Percentiles rank a stretch among this genome's conserved stretches.
phyloP scores from a whole-genome alignment of 2,329 filamentous ascomycete genomes.

The Ilyonectria destructans region DNA sequence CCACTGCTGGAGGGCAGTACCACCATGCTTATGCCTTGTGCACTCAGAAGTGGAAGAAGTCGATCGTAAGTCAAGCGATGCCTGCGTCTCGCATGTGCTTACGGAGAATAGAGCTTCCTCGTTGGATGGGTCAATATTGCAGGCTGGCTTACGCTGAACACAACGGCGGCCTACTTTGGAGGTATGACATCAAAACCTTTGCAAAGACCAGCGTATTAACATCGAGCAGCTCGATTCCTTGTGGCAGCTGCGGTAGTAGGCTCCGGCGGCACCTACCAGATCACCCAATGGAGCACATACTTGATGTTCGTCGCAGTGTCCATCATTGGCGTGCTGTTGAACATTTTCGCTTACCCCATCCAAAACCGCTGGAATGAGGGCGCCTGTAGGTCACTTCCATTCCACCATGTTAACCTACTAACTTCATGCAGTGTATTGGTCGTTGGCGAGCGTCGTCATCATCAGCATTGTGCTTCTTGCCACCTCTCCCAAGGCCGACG shows the following conservation, averaged over 20 bases:
- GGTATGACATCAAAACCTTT: conserved; percentile 46
- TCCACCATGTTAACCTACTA: not conserved
- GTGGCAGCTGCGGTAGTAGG: conserved; percentile 60
- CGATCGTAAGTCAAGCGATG: conserved; percentile 47
- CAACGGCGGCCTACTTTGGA: conserved; percentile 61
- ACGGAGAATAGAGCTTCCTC: conserved; percentile 56
- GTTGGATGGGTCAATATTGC: conserved; percentile 63
- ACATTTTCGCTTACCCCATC: conserved; percentile 61
- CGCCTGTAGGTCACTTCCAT: conserved; percentile 50
- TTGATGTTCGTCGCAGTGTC: conserved; percentile 57
- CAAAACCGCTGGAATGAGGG: conserved; percentile 60
- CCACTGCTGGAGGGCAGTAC: conserved; percentile 55
- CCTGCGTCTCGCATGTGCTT: not conserved
- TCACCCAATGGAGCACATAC: conserved; percentile 59
- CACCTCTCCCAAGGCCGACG: conserved; percentile 58
- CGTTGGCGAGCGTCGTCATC: conserved; percentile 58
- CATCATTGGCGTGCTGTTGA: conserved; percentile 50
- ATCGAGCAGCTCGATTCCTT: conserved; percentile 58
- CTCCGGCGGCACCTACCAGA: conserved; percentile 57
- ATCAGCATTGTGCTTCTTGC: conserved; percentile 61
- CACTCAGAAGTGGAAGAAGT: conserved; percentile 57
- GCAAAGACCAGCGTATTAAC: conserved; percentile 14
- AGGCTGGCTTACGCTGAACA: conserved; percentile 63
- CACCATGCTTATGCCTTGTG: conserved; percentile 61
- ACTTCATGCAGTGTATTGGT: conserved; percentile 56